These are phyloP conservation scores for Xylaria polymorpha DNA, from an alignment of 2,329 filamentous ascomycete genomes.

Conservation along the genomic window DNA sequence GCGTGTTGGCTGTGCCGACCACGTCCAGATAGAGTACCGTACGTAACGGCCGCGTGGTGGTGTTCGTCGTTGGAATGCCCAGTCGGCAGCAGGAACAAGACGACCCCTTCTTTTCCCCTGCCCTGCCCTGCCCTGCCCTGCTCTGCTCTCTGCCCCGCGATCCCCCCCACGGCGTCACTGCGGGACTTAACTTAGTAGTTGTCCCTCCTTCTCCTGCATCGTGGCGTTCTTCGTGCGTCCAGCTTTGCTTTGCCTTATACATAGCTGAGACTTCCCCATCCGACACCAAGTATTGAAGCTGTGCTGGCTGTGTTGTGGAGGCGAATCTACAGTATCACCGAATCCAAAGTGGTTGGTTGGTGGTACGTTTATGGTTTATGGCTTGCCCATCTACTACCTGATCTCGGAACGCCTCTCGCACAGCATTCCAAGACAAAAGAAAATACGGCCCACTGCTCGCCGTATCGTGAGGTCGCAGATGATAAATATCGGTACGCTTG, in stretches of 20 bases:
- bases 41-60: conserved; percentile 1
- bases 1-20: neutral
- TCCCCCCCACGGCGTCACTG: conserved; percentile 21
- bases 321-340: conserved; percentile 7
- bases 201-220: conserved; percentile 24
- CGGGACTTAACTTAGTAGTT: conserved; percentile 3
- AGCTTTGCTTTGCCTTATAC: conserved; percentile 14
- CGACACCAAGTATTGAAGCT: conserved; percentile 15
- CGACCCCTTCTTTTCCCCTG: conserved; percentile 1
- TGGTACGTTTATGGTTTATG: conserved; percentile 18
- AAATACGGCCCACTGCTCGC: conserved; percentile 26
- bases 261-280: conserved; percentile 28
- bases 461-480: conserved; percentile 4
- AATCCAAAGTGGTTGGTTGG: conserved; percentile 13
- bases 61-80: conserved; percentile 24
- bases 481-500: conserved; percentile 25
- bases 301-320: neutral
- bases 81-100: conserved; percentile 1
- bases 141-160: conserved; percentile 19
- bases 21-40: conserved; percentile 13
- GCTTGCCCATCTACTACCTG: conserved; percentile 18
- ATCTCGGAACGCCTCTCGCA: conserved; percentile 27
- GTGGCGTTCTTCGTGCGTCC: conserved; percentile 27
- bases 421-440: conserved; percentile 31
- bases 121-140: neutral